Evolutionary conservation across 345 rosid species (phyloP).

Genomic region (Eucalyptus guilfoylei): DNA sequence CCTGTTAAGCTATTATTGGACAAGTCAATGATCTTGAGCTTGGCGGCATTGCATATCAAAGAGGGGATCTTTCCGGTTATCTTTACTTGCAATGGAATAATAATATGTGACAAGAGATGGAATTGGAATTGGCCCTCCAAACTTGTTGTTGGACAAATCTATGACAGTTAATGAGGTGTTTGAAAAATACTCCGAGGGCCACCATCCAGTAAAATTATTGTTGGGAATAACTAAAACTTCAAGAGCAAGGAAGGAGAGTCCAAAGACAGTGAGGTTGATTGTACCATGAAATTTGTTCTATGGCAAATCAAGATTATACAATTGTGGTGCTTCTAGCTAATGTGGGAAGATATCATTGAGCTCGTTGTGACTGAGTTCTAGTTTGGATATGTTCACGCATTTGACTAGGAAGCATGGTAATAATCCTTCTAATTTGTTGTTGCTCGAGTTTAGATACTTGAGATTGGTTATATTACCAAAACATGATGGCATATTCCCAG

Average conservation of each 20-base stretch:
- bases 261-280: background rate
- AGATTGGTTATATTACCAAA: background rate
- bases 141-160: background rate
- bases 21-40: background rate
- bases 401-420: background rate
- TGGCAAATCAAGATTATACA: fast-evolving
- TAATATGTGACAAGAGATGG: background rate
- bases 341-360: background rate
- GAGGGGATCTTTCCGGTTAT: background rate
- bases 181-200: background rate
- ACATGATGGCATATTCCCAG: background rate
- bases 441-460: fast-evolving
- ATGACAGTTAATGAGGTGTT: fast-evolving
- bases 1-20: background rate
- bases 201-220: background rate
- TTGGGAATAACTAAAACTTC: fast-evolving
- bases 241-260: background rate
- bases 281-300: background rate
- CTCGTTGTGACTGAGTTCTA: fast-evolving
- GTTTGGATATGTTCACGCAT: background rate
- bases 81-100: background rate
- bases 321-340: fast-evolving
- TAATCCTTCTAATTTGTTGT: background rate
- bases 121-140: background rate
- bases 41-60: background rate